Base-by-base conservation (phyloP, 495 filamentous ascomycete species). In the Alectoria sarmentosa region DNA sequence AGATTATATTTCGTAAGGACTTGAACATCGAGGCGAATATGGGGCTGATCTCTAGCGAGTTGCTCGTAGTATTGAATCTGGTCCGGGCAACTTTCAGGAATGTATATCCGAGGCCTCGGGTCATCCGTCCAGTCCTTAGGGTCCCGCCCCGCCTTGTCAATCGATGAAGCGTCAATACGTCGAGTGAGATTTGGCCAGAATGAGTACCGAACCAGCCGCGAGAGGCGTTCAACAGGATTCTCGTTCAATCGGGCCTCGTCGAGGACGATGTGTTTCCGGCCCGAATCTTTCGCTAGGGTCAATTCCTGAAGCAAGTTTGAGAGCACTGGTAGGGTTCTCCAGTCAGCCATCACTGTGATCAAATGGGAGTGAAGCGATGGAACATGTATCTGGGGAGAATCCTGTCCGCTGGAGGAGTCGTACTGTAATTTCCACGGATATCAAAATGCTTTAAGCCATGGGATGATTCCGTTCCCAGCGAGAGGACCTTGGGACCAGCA, bases 221-320 rank as follows among this genome's bases (percentile, higher is more conserved):
- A 86, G 23, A 98, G 82, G 21, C 93, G 86, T 65, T 88, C 84
- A 23, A 96, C 92, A 0, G 94, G 93, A 69, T 96, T 96, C 77
- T 98, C 93, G 69, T 90, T 94, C 55, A 98, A 79, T 30, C 92
- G 84, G 15, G 88, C 86, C 69, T 96, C 91, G 69, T 98, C 91
- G 21, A 98, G 85, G 41, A 96, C 80, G 68, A 96, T 90, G 61
- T 88, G 81, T 76, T 90, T 90, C 28, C 89, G 86, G 63, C 90
- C 91, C 72, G 88, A 90, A 69, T 91, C 88, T 77, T 93, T 84
- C 41, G 94, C 94, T 64, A 97, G 83, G 9, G 88, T 90, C 61
- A 98, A 80, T 76, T 98, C 93, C 73, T 98, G 93, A 49, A 96
- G 79, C 10, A 98, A 86, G 70, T 96, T 97, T 38, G 92, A 94